Conservation (phyloP, 1,284 basidiomycete genomes). For the Ustilago shanxiensis region DNA sequence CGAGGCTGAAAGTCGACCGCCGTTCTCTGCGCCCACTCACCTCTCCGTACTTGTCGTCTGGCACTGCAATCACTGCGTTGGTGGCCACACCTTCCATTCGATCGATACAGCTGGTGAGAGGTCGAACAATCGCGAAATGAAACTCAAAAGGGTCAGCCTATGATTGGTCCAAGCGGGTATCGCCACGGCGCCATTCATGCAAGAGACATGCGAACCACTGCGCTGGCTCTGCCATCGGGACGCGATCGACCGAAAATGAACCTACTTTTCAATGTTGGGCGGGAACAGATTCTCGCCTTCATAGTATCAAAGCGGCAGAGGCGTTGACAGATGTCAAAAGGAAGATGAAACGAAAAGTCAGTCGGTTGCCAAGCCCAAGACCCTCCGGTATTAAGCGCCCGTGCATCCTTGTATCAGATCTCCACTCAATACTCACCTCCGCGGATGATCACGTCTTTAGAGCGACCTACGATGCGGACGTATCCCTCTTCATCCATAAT, state of each 20-base stretch:
- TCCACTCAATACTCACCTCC: slow-evolving; percentile 79
- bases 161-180: slow-evolving; percentile 1
- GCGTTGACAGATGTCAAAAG: background rate
- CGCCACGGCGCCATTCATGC: background rate
- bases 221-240: background rate
- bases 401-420: background rate
- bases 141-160: slow-evolving; percentile 13
- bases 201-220: background rate
- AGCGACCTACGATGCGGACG: slow-evolving; percentile 78
- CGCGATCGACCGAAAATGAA: slow-evolving; percentile 4
- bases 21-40: slow-evolving; percentile 22
- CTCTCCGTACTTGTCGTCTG: slow-evolving; percentile 73
- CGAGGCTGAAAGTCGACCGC: background rate
- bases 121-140: slow-evolving; percentile 15
- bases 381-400: slow-evolving; percentile 3
- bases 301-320: background rate
- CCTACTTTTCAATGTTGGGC: slow-evolving; percentile 82
- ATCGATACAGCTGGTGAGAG: slow-evolving; percentile 73
- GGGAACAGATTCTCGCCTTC: slow-evolving; percentile 76
- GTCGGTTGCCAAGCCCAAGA: background rate
- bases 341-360: slow-evolving; percentile 9
- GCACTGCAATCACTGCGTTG: slow-evolving; percentile 81
- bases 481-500: slow-evolving; percentile 87
- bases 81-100: slow-evolving; percentile 78
- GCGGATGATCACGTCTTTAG: slow-evolving; percentile 85